Percentiles rank a stretch among this genome's conserved stretches.
phyloP scores from a whole-genome alignment of 2,329 filamentous ascomycete species.

The Penicillium sp. region DNA sequence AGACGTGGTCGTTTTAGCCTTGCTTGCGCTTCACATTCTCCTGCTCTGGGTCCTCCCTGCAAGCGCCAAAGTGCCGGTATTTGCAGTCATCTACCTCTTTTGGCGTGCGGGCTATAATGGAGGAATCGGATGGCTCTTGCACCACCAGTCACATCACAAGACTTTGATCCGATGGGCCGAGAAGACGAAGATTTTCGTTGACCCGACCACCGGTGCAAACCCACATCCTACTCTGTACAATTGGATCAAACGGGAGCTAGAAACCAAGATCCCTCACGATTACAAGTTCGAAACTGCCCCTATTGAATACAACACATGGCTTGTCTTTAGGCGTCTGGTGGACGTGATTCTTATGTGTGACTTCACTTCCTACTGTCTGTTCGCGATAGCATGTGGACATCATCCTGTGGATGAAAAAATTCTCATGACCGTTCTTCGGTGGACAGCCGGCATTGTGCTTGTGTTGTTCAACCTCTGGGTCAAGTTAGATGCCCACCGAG shows the following conservation, averaged over 20 bases:
- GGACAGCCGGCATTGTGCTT: conserved; percentile 75
- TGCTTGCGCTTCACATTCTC: conserved; percentile 75
- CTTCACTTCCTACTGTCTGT: conserved; percentile 95
- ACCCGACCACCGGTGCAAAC: conserved; percentile 78
- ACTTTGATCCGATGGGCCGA: conserved; percentile 86
- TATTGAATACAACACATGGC: conserved; percentile 98
- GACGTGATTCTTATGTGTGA: conserved; percentile 99
- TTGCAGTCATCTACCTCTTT: conserved; percentile 83
- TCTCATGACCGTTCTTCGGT: conserved; percentile 72
- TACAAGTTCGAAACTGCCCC: conserved; percentile 93
- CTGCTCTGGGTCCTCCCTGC: conserved; percentile 74
- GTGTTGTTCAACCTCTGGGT: conserved; percentile 98
- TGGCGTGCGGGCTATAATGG: conserved; percentile 93
- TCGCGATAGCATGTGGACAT: conserved; percentile 84
- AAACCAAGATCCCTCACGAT: conserved; percentile 91
- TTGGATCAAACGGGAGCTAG: conserved; percentile 84
- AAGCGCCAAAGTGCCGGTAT: conserved; percentile 71
- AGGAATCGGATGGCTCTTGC: conserved; percentile 87
- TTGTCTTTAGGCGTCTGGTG: conserved; percentile 92
- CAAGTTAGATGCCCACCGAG: conserved; percentile 94
- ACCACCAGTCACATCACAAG: conserved; percentile 86
- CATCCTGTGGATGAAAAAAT: conserved; percentile 73
- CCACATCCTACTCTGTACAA: conserved; percentile 81
- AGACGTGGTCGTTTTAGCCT: conserved; percentile 76
- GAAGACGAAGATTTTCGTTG: conserved; percentile 82